Conservation (phyloP, 1,139 yeast species). For the Petasospora fabianii region DNA sequence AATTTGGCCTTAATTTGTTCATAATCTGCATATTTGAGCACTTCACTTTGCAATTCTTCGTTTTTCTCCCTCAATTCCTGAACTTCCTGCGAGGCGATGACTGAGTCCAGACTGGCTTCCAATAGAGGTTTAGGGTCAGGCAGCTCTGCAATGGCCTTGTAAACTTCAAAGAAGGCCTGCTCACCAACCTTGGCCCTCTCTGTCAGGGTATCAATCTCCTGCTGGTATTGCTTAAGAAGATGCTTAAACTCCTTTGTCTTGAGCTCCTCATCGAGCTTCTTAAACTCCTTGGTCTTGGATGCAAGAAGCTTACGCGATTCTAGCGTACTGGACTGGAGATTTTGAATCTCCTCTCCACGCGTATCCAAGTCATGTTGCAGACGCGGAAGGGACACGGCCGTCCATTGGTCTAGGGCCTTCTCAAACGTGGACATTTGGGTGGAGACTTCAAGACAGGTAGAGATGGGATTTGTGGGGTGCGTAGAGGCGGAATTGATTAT, state of each 20-base stretch:
- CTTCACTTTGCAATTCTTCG: constrained; percentile 51
- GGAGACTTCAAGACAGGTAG: too few species aligned
- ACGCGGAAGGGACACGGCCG: constrained; percentile 62
- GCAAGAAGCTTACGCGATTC: constrained; percentile 75
- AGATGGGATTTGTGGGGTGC: too few species aligned
- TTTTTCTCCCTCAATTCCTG: constrained; percentile 53
- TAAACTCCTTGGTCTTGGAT: constrained; percentile 75
- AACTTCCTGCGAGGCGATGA: constrained; percentile 54
- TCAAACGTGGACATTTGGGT: constrained; percentile 38
- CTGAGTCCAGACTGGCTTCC: constrained; percentile 67
- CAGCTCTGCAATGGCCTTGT: constrained; percentile 77
- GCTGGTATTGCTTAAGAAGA: constrained; percentile 77
- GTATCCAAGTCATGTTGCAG: constrained; percentile 71
- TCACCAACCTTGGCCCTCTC: constrained; percentile 75
- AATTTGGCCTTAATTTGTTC: constrained; percentile 66
- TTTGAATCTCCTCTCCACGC: constrained; percentile 70
- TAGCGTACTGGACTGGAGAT: constrained; percentile 63
- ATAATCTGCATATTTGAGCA: constrained; percentile 71
- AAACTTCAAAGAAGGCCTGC: constrained; percentile 65
- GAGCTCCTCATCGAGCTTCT: constrained; percentile 61
- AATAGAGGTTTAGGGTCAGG: constrained; percentile 89
- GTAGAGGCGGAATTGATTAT: too few species aligned
- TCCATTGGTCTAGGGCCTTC: constrained; percentile 74
- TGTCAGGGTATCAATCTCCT: constrained; percentile 81
- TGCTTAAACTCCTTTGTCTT: constrained; percentile 64